phyloP scores from a whole-genome alignment of 2,329 filamentous ascomycete species.

The Zymoseptoria tritici region DNA sequence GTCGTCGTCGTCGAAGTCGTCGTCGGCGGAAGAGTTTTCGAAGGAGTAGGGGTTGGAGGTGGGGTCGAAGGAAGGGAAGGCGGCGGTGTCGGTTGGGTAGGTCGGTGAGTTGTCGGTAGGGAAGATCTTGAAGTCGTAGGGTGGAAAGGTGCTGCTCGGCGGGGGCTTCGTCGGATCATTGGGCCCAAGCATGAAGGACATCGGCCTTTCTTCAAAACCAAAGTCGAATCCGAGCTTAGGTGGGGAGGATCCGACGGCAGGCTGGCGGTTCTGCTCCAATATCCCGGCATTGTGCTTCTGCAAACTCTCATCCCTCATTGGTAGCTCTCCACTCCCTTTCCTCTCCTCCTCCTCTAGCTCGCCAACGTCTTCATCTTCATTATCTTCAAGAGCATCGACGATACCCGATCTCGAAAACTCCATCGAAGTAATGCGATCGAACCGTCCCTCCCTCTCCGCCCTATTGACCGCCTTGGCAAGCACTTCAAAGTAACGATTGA shows the following conservation, averaged over 20 bases:
- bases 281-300: background rate
- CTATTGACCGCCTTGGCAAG: slow-evolving; percentile 73
- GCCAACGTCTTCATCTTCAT: background rate
- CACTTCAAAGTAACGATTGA: slow-evolving; percentile 73
- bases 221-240: slow-evolving; percentile 31
- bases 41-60: slow-evolving; percentile 33
- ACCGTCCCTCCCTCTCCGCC: slow-evolving; percentile 68
- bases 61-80: slow-evolving; percentile 21
- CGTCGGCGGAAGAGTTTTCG: slow-evolving; percentile 35
- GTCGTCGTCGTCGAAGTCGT: slow-evolving; percentile 62
- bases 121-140: background rate
- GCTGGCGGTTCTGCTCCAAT: slow-evolving; percentile 9
- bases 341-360: background rate
- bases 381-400: background rate
- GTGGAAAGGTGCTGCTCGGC: background rate
- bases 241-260: slow-evolving; percentile 15
- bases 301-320: background rate
- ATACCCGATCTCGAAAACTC: background rate
- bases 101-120: background rate
- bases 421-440: slow-evolving; percentile 31
- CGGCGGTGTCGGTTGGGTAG: background rate
- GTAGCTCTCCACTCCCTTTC: background rate
- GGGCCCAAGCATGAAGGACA: background rate
- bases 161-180: background rate
- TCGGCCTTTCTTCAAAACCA: slow-evolving; percentile 29